Evolutionary conservation across 345 rosid species (phyloP).

Genomic region (Sonneratia alba): DNA sequence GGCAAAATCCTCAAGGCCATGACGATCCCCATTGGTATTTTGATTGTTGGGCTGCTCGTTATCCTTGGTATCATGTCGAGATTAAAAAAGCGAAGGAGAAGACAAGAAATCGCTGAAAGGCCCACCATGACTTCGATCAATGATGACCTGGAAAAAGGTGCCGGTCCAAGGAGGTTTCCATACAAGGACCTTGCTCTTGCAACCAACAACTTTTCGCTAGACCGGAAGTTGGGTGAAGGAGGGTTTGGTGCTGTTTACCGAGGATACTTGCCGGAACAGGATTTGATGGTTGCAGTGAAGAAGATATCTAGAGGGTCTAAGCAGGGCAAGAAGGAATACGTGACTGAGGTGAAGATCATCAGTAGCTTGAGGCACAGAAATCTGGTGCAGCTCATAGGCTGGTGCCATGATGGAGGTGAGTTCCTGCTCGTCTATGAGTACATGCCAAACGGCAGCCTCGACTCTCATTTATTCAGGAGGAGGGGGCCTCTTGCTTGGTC

Average conservation of each 20-base stretch:
- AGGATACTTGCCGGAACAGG: slow-evolving; percentile 26
- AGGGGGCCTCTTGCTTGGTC: slow-evolving; percentile 31
- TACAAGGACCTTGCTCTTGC: slow-evolving; percentile 33
- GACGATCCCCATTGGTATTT: slow-evolving; percentile 5
- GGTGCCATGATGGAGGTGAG: slow-evolving; percentile 53
- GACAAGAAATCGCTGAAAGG: slow-evolving; percentile 4
- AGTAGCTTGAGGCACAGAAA: slow-evolving; percentile 51
- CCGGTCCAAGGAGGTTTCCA: slow-evolving; percentile 45
- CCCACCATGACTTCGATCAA: slow-evolving; percentile 18
- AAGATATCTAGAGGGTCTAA: slow-evolving; percentile 32
- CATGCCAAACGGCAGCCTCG: slow-evolving; percentile 65
- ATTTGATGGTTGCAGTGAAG: slow-evolving; percentile 35
- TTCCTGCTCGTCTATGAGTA: slow-evolving; percentile 60
- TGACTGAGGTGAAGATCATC: slow-evolving; percentile 43
- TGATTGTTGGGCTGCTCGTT: not conserved
- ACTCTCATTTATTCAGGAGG: slow-evolving; percentile 38
- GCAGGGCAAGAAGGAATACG: slow-evolving; percentile 43
- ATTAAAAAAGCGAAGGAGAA: slow-evolving; percentile 9
- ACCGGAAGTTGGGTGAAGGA: slow-evolving; percentile 51
- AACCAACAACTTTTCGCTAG: slow-evolving; percentile 35
- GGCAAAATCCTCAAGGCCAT: slow-evolving; percentile 6
- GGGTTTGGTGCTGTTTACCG: slow-evolving; percentile 49
- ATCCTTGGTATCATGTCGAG: slow-evolving; percentile 1
- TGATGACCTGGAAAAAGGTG: slow-evolving; percentile 41
- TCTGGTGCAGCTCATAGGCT: slow-evolving; percentile 58